Conservation (phyloP, 495 filamentous ascomycete species). For the Penicillium canescens region DNA sequence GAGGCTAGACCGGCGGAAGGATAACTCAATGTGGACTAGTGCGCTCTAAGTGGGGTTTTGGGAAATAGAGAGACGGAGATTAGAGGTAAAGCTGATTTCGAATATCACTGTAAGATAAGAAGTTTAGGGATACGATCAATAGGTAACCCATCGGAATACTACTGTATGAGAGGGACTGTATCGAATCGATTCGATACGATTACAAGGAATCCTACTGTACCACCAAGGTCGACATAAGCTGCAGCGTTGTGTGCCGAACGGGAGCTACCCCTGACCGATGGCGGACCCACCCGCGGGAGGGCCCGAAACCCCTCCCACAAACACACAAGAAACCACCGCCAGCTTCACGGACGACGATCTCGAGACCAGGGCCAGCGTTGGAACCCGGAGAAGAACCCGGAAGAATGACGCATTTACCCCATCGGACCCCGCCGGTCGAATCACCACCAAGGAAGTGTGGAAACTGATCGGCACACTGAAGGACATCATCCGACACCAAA, state of each 20-base stretch:
- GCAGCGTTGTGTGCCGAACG: slow-evolving; percentile 10
- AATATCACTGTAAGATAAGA: too few species aligned
- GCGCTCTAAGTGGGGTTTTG: too few species aligned
- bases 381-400: slow-evolving; percentile 10
- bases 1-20: too few species aligned
- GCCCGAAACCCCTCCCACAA: slow-evolving; percentile 17
- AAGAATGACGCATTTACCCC: slow-evolving; percentile 8
- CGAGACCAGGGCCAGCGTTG: background rate
- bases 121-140: too few species aligned
- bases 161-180: too few species aligned
- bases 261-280: slow-evolving; percentile 11
- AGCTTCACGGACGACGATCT: slow-evolving; percentile 4
- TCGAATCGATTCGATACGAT: too few species aligned
- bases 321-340: slow-evolving; percentile 14
- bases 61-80: too few species aligned
- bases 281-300: slow-evolving; percentile 16
- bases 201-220: too few species aligned
- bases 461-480: slow-evolving; percentile 15
- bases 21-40: too few species aligned
- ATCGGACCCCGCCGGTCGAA: slow-evolving; percentile 13
- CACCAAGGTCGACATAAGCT: background rate
- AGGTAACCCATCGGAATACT: too few species aligned
- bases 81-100: too few species aligned
- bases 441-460: slow-evolving; percentile 12
- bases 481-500: slow-evolving; percentile 16